phyloP scores from a whole-genome alignment of 305 asterid genomes.

The Solanum aculeatissimum region DNA sequence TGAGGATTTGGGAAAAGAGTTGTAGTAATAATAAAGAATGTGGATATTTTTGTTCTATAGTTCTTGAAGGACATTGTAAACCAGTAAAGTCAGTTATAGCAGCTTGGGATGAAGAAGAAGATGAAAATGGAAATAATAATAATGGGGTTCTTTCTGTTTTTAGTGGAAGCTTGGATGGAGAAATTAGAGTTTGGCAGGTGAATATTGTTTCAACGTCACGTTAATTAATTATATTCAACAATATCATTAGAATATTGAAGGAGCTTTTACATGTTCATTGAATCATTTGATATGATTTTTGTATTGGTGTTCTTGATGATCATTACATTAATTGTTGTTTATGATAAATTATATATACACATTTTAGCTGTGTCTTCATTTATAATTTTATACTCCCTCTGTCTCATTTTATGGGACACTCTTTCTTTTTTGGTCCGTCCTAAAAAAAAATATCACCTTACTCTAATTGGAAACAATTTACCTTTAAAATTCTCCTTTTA shows the following conservation, averaged over 20 bases:
- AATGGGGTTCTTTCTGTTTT: constrained; percentile 25
- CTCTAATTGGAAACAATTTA: no score
- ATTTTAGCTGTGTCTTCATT: neutral
- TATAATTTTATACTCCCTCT: no score
- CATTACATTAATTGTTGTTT: neutral
- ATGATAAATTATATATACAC: neutral
- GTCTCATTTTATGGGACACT: no score
- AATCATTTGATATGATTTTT: neutral
- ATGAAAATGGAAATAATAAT: neutral
- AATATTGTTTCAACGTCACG: constrained; percentile 2
- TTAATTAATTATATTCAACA: neutral
- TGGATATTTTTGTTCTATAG: constrained; percentile 25
- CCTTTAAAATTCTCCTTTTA: no score
- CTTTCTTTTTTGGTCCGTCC: no score
- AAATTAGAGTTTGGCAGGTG: constrained; percentile 50
- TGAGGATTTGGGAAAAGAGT: constrained; percentile 41
- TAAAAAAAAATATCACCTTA: no score
- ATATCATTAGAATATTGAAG: neutral
- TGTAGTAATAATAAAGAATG: neutral
- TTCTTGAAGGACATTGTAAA: constrained; percentile 44
- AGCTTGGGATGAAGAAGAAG: constrained; percentile 2
- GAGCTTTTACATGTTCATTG: neutral
- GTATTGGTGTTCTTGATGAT: neutral
- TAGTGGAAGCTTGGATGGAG: constrained; percentile 60
- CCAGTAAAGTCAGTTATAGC: constrained; percentile 40